These are phyloP conservation scores for Paraconiothyrium sp. DNA, from an alignment of 2,329 filamentous ascomycete species.

Conservation along the genomic window DNA sequence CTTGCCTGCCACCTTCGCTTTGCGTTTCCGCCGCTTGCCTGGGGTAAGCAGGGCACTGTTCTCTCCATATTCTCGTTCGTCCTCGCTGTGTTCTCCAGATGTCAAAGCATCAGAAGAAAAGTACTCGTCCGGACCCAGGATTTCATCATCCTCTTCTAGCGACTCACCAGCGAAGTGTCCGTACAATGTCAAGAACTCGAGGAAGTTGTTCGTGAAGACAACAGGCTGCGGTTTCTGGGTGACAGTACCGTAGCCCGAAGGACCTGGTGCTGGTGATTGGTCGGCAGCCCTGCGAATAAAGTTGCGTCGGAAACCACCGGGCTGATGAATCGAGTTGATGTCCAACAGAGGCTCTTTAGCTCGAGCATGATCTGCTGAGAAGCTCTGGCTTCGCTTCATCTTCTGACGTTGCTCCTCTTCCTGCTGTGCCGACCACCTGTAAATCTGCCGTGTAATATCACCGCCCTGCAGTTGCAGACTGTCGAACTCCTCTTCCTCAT, in stretches of 20 bases:
- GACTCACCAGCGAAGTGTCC: slow-evolving; percentile 98
- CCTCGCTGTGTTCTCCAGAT: slow-evolving; percentile 62
- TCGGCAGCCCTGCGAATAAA: slow-evolving; percentile 81
- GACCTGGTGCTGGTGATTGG: slow-evolving; percentile 60
- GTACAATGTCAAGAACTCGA: slow-evolving; percentile 94
- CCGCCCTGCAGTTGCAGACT: slow-evolving; percentile 92
- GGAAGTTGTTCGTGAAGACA: slow-evolving; percentile 84
- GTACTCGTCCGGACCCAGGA: slow-evolving; percentile 85
- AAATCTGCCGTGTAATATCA: slow-evolving; percentile 93
- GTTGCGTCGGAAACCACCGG: slow-evolving; percentile 91
- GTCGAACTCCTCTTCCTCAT: slow-evolving; percentile 79
- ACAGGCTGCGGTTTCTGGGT: slow-evolving; percentile 35
- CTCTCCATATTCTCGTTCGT: slow-evolving; percentile 81
- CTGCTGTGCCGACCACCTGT: slow-evolving; percentile 93
- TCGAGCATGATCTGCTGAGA: slow-evolving; percentile 77
- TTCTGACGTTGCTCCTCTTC: slow-evolving; percentile 71
- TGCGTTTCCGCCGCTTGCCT: slow-evolving; percentile 74
- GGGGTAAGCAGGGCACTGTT: slow-evolving; percentile 81
- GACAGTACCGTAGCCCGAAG: slow-evolving; percentile 53
- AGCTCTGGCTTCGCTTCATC: slow-evolving; percentile 85
- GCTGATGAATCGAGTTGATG: slow-evolving; percentile 90
- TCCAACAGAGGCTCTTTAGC: slow-evolving; percentile 83
- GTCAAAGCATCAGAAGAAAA: slow-evolving; percentile 82
- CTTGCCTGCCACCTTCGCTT: slow-evolving; percentile 80
- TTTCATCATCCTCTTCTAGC: slow-evolving; percentile 95